These are phyloP conservation scores for Cytospora paraplurivora DNA, from an alignment of 2,329 filamentous ascomycete species.

Conservation along the genomic window DNA sequence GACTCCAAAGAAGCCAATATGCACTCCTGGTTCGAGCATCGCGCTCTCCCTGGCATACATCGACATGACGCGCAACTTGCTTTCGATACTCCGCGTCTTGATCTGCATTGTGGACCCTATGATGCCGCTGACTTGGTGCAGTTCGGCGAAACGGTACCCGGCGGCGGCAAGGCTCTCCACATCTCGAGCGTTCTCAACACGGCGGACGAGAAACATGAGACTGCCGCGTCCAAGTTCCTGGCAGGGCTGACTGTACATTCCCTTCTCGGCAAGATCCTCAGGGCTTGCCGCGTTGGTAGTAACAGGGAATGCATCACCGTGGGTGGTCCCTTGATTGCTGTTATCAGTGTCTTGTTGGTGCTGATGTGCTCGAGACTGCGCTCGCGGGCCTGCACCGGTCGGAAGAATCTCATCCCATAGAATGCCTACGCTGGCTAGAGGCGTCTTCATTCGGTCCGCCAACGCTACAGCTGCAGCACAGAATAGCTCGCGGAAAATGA, in stretches of 20 bases:
- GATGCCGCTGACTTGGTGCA: slow-evolving; percentile 67
- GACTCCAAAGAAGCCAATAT: slow-evolving; percentile 61
- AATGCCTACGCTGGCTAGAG: slow-evolving; percentile 64
- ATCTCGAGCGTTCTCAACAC: slow-evolving; percentile 59
- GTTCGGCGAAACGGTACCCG: slow-evolving; percentile 77
- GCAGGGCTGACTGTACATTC: slow-evolving; percentile 33
- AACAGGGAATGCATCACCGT: slow-evolving; percentile 20
- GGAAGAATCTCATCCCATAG: slow-evolving; percentile 76
- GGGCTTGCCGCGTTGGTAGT: slow-evolving; percentile 23
- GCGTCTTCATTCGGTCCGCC: slow-evolving; percentile 65
- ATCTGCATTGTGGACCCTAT: slow-evolving; percentile 78
- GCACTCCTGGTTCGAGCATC: slow-evolving; percentile 54
- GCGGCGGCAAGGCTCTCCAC: slow-evolving; percentile 65
- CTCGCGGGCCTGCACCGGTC: slow-evolving; percentile 51
- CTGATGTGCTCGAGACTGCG: slow-evolving; percentile 15
- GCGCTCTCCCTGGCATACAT: slow-evolving; percentile 53
- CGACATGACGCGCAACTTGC: slow-evolving; percentile 65
- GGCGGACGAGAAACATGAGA: slow-evolving; percentile 76
- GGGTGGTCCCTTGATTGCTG: slow-evolving; percentile 17
- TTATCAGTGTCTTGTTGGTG: slow-evolving; percentile 19
- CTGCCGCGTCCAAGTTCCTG: slow-evolving; percentile 67
- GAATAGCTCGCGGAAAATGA: slow-evolving; percentile 80
- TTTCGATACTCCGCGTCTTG: slow-evolving; percentile 60
- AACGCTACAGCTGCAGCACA: slow-evolving; percentile 78
- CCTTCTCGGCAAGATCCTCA: slow-evolving; percentile 47